Percentiles rank a stretch among this genome's conserved stretches.
Evolutionary conservation across 805 yeast genomes (phyloP).

Genomic region (Hanseniaspora occidentalis): DNA sequence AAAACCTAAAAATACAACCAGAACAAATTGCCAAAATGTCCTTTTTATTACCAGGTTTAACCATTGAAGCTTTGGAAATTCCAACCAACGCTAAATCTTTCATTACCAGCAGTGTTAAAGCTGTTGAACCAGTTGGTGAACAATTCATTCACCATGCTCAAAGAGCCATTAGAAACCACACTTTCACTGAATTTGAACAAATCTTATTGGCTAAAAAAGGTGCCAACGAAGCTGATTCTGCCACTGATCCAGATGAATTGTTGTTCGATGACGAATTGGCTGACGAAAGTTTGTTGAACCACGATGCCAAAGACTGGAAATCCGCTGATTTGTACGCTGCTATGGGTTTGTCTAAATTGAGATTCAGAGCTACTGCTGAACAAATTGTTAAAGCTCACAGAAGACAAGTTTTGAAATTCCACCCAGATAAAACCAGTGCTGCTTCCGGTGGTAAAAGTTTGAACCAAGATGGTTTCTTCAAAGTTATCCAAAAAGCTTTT

Average conservation of each 20-base stretch:
- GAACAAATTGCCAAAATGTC: conserved; percentile 19
- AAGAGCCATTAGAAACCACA: conserved; percentile 90
- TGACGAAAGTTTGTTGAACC: conserved; percentile 64
- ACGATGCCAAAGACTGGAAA: conserved; percentile 98
- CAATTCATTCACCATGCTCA: conserved; percentile 93
- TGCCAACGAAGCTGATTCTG: conserved; percentile 48
- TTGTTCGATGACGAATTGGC: conserved; percentile 46
- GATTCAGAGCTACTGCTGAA: conserved; percentile 83
- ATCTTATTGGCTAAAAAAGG: conserved; percentile 86
- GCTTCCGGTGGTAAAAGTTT: conserved; percentile 48
- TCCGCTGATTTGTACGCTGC: conserved; percentile 92
- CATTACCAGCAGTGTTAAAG: conserved; percentile 51
- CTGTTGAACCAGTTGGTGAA: conserved; percentile 94
- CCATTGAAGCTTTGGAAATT: conserved; percentile 33
- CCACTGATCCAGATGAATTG: conserved; percentile 43
- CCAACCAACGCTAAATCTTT: conserved; percentile 37
- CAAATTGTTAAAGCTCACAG: conserved; percentile 96
- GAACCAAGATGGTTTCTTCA: conserved; percentile 93
- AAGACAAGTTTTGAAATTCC: conserved; percentile 90
- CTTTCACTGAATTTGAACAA: conserved; percentile 96
- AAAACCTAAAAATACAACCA: not conserved
- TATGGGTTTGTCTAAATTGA: conserved; percentile 80
- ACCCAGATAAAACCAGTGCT: conserved; percentile 96
- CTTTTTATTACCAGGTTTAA: conserved; percentile 35
- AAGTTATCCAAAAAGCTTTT: conserved; percentile 92